A percentile compares a stretch with the other conserved stretches of the same genome.
Conservation (phyloP, 1,284 basidiomycete genomes). For the Leucoagaricus sp. region DNA sequence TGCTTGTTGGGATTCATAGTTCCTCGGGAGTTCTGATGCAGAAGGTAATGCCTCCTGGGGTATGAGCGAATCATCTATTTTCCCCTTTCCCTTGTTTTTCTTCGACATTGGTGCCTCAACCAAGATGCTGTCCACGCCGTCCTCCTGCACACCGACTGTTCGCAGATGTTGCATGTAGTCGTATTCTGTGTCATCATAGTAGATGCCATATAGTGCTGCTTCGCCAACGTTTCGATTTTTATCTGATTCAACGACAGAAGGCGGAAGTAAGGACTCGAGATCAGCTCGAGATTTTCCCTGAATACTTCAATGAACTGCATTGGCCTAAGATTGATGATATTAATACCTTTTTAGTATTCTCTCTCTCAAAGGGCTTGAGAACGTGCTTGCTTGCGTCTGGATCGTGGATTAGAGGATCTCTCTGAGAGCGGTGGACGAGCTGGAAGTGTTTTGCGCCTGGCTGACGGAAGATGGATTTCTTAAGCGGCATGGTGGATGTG, state of each 20-base stretch:
- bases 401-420: constrained; percentile 95
- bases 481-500: constrained; percentile 50
- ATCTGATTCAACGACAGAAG: constrained; percentile 58
- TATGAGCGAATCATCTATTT: constrained; percentile 50
- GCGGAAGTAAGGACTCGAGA: constrained; percentile 62
- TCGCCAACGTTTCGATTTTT: constrained; percentile 68
- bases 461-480: constrained; percentile 86
- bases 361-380: constrained; percentile 78
- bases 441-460: constrained; percentile 92
- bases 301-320: constrained; percentile 15
- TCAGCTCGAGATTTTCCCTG: constrained; percentile 81
- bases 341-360: constrained; percentile 70
- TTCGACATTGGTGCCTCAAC: constrained; percentile 64
- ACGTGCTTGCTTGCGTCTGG: constrained; percentile 89
- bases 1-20: constrained; percentile 73
- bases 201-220: constrained; percentile 89
- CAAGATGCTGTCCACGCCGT: constrained; percentile 75
- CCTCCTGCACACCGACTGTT: constrained; percentile 70
- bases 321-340: constrained; percentile 17
- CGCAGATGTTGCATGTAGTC: constrained; percentile 99
- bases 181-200: constrained; percentile 97
- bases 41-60: constrained; percentile 79
- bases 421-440: constrained; percentile 94
- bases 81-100: constrained; percentile 35
- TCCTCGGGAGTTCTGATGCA: constrained; percentile 69